These are phyloP conservation scores for Stereocaulon alpinum DNA, from an alignment of 495 filamentous ascomycete genomes.

Conservation along the genomic window DNA sequence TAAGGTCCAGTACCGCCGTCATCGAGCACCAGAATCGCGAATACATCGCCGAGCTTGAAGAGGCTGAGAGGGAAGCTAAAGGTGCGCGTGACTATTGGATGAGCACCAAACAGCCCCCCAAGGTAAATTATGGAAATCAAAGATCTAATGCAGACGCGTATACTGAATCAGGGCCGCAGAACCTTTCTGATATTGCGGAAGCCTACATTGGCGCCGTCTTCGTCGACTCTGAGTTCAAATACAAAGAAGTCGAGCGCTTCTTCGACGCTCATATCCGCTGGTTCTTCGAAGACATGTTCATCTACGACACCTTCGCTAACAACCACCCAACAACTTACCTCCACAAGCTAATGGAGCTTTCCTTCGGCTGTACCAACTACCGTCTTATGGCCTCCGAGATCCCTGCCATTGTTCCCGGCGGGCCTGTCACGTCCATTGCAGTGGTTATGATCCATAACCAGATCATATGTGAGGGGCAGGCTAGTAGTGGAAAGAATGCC, in stretches of 20 bases:
- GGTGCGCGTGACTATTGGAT: constrained; percentile 75
- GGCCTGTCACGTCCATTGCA: constrained; percentile 46
- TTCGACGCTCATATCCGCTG: constrained; percentile 60
- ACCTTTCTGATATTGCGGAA: constrained; percentile 80
- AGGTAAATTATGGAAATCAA: constrained; percentile 28
- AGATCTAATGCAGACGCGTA: neutral
- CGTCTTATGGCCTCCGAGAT: constrained; percentile 44
- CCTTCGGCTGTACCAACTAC: constrained; percentile 45
- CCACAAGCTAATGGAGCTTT: constrained; percentile 37
- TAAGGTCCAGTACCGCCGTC: constrained; percentile 49
- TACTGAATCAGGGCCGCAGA: constrained; percentile 32
- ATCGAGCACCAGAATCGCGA: constrained; percentile 54
- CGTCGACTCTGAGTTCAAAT: constrained; percentile 81
- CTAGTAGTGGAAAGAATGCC: constrained; percentile 56
- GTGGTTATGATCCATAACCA: constrained; percentile 68
- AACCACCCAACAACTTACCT: constrained; percentile 67
- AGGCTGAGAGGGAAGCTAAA: constrained; percentile 39
- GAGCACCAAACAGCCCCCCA: constrained; percentile 59
- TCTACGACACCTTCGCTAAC: constrained; percentile 84
- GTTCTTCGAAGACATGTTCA: constrained; percentile 78
- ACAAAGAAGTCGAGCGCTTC: constrained; percentile 59
- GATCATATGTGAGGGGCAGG: constrained; percentile 51
- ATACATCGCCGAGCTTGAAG: constrained; percentile 59
- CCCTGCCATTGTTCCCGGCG: constrained; percentile 30
- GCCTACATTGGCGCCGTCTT: constrained; percentile 85